These are phyloP conservation scores for Coprinellus micaceus DNA, from an alignment of 768 basidiomycete species.

Conservation along the genomic window DNA sequence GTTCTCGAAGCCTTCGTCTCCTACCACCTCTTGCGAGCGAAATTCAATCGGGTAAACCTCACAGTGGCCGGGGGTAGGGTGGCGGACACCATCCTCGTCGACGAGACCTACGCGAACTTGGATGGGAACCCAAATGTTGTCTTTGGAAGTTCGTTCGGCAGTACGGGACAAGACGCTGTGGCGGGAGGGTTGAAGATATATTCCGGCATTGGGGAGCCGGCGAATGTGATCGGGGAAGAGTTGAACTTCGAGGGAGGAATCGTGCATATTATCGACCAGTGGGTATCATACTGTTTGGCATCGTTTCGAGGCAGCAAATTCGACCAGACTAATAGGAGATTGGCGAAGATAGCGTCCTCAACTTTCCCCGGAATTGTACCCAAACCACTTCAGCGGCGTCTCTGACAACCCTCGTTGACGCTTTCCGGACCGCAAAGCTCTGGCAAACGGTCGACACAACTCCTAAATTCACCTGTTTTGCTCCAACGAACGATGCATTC, in stretches of 20 bases:
- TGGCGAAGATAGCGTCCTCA: slow-evolving; percentile 5
- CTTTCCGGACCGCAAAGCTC: background rate
- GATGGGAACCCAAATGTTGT: slow-evolving; percentile 5
- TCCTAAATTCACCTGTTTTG: slow-evolving; percentile 9
- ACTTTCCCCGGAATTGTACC: slow-evolving; percentile 7
- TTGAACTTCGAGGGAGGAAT: slow-evolving; percentile 5
- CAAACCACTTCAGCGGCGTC: background rate
- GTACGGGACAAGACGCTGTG: background rate
- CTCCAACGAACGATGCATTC: slow-evolving; percentile 9
- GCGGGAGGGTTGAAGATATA: slow-evolving; percentile 1
- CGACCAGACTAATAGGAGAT: background rate
- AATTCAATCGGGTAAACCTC: background rate
- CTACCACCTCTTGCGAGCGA: slow-evolving; percentile 5
- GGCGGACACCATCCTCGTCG: background rate
- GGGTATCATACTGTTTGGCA: background rate
- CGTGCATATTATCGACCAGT: slow-evolving; percentile 10
- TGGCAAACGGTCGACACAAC: slow-evolving; percentile 4
- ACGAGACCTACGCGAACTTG: background rate
- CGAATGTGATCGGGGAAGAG: background rate
- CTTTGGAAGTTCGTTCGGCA: slow-evolving; percentile 4
- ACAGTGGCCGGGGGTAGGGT: background rate
- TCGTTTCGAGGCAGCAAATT: background rate
- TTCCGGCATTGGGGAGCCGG: slow-evolving; percentile 2
- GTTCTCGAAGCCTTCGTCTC: background rate
- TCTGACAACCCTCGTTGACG: background rate